Evolutionary conservation across 257 asterid genomes (phyloP), one percentile per base, ranked within the genome.

Genomic region (Dorcoceras hygrometricum): DNA sequence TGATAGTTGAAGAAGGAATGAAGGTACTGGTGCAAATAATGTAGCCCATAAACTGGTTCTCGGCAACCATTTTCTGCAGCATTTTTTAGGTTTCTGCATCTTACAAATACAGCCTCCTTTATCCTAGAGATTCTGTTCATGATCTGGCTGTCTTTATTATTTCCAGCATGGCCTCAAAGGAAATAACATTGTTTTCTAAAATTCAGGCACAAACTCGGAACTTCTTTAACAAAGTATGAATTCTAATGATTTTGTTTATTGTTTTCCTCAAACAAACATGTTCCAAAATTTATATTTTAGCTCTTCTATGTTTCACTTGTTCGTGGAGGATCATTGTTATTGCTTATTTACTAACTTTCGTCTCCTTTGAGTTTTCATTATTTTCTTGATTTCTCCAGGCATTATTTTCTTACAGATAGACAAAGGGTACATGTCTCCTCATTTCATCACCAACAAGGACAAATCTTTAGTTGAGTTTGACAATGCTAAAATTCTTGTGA

Each of bases 381-480:
- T 79, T 75, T 82, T 81, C 79, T 82, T 83, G 83, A 84, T 86
- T 83, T 81, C 76, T 77, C 86, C 93, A 82, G 95, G 95, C 87
- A 77, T 75, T 83, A 73, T 88, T 86, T 85, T 83, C 88, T 82
- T 94, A 79, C 96, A 94, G 99, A 90, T 93, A 54, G 95, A 90
- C 77, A 88, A 90, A 80, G 97, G 99, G 54, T 94, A 88, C 76
- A 81, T 90, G 92, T 88, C 99, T 12, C 92, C 96, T n/a, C 89
- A 83, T 74, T 93, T 94, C 69, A 71, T 88, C 77, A 94, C 94
- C 50, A 85, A 94, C 79, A 78, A 73, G 71, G 84, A 82, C 57
- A 94, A 83, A 74, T 87, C 95, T 70, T 58, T 69, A 4, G 95
- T 88, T 77, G 97, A 94, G 80, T 90, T 82, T 68, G 96, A 88